Evolutionary conservation across 495 filamentous ascomycete species (phyloP), one percentile per base, ranked within the genome.

Genomic region (Jackrogersella multiformis): DNA sequence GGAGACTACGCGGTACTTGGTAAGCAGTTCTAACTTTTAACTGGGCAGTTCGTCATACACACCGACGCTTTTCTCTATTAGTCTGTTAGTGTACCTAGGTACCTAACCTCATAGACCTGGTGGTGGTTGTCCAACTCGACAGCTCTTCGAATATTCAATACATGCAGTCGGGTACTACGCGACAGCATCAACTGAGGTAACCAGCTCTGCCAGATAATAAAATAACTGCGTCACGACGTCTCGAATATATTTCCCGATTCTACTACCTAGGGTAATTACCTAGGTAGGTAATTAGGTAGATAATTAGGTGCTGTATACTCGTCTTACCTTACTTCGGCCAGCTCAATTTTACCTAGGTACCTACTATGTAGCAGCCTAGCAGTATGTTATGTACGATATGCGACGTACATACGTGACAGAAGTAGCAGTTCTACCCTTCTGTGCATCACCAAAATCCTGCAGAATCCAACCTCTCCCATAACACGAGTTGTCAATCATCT

Each of bases 81-180:
- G n/a, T n/a, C n/a, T n/a, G n/a, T n/a, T n/a, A n/a, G n/a, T n/a
- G n/a, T 30, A 30, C 26, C 26, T 30, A 30, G 26, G 26, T 7
- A 4, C 3, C 26, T 7, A 4, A 30, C 26, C 26, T 4, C 7
- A 7, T 30, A 30, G 26, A 7, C 13, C 2, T 41, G 24, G 12
- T 44, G 15, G 41, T 60, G 49, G 49, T 45, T 60, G 49, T 56
- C 24, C 56, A 49, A 58, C 46, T 28, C 30, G 35, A 3, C 10
- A 35, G 15, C 46, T 44, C 13, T 56, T 21, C 28, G 42, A 23
- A 32, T 32, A 16, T 24, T 23, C 12, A 34, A 5, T 18, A 15
- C 44, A 35, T 48, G 42, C 35, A 32, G 32, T 24, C 61, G 61
- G 61, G 61, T 69, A 23, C 49, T 69, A 64, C 66, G 51, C 42